These are phyloP conservation scores for Hypoxylon sp. DNA, from an alignment of 2,329 filamentous ascomycete genomes.

Conservation along the genomic window DNA sequence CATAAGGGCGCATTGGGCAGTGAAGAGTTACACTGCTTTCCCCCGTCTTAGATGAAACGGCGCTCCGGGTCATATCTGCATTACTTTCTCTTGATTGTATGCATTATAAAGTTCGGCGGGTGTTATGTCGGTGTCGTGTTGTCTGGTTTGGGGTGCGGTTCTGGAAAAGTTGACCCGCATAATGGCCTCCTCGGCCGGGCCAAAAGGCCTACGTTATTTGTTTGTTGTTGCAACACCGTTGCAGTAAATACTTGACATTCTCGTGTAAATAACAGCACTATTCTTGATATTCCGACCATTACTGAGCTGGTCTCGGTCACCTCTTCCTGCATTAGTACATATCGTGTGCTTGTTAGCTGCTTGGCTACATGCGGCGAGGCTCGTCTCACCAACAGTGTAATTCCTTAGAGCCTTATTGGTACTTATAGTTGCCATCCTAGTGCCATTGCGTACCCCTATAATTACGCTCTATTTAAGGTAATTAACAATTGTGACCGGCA, in stretches of 20 bases:
- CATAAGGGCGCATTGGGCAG: conserved; percentile 44
- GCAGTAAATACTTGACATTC: conserved; percentile 43
- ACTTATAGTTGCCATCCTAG: conserved; percentile 6
- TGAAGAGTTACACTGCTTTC: conserved; percentile 44
- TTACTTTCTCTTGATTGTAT: conserved; percentile 41
- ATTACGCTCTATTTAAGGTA: conserved; percentile 7
- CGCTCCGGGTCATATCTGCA: conserved; percentile 43
- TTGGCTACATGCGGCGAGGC: conserved; percentile 28
- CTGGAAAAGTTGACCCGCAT: conserved; percentile 40
- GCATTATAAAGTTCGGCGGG: conserved; percentile 41
- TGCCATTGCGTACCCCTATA: conserved; percentile 16
- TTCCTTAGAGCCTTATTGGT: conserved; percentile 16
- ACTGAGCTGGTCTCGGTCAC: conserved; percentile 28
- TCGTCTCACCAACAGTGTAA: conserved; percentile 32
- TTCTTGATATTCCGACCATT: conserved; percentile 29
- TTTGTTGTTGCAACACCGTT: conserved; percentile 35
- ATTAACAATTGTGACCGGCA: conserved; percentile 10
- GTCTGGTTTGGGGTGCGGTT: conserved; percentile 38
- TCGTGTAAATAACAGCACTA: conserved; percentile 41
- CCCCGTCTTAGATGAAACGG: conserved; percentile 43
- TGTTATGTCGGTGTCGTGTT: conserved; percentile 39
- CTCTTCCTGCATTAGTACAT: conserved; percentile 16
- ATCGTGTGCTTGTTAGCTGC: conserved; percentile 24
- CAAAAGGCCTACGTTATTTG: conserved; percentile 35
- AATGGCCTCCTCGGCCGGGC: conserved; percentile 35